These are phyloP conservation scores for Tylopilus sp. DNA, from an alignment of 1,284 basidiomycete species.

Conservation along the genomic window DNA sequence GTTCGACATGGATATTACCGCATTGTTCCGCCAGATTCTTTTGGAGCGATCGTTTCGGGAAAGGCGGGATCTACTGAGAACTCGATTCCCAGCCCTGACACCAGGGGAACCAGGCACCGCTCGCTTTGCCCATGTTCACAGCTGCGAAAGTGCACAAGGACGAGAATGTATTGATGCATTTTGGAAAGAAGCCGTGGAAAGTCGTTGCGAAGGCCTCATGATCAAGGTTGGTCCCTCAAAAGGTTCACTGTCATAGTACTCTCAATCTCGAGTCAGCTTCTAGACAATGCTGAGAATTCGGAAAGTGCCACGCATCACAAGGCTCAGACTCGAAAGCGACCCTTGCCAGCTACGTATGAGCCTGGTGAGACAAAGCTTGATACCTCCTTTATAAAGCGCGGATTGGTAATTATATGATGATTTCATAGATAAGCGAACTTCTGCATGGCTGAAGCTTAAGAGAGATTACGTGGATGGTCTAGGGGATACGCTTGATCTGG, in stretches of 20 bases:
- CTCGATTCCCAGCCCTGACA: slow-evolving; percentile 51
- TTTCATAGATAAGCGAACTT: slow-evolving; percentile 62
- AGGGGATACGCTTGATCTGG: slow-evolving; percentile 59
- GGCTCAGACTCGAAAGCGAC: slow-evolving; percentile 54
- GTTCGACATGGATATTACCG: background rate
- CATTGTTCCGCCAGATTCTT: slow-evolving; percentile 48
- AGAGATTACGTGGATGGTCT: slow-evolving; percentile 69
- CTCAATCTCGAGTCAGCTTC: slow-evolving; percentile 41
- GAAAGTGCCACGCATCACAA: slow-evolving; percentile 32
- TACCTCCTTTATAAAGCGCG: background rate
- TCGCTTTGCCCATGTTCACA: slow-evolving; percentile 72
- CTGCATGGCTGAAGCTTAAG: slow-evolving; percentile 82
- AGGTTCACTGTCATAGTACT: background rate
- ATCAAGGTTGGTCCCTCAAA: slow-evolving; percentile 61
- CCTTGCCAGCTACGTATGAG: slow-evolving; percentile 84
- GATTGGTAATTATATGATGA: background rate
- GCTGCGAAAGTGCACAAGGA: slow-evolving; percentile 66
- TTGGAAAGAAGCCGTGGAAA: slow-evolving; percentile 75
- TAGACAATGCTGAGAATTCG: slow-evolving; percentile 49
- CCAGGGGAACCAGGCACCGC: slow-evolving; percentile 51
- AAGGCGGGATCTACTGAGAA: slow-evolving; percentile 62
- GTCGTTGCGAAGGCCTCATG: slow-evolving; percentile 90
- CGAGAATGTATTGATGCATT: slow-evolving; percentile 69
- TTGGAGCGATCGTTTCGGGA: slow-evolving; percentile 69
- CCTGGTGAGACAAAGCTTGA: slow-evolving; percentile 47